Evolutionary conservation across 2,329 filamentous ascomycete species (phyloP).

Genomic region (Ophiostoma perfectum): DNA sequence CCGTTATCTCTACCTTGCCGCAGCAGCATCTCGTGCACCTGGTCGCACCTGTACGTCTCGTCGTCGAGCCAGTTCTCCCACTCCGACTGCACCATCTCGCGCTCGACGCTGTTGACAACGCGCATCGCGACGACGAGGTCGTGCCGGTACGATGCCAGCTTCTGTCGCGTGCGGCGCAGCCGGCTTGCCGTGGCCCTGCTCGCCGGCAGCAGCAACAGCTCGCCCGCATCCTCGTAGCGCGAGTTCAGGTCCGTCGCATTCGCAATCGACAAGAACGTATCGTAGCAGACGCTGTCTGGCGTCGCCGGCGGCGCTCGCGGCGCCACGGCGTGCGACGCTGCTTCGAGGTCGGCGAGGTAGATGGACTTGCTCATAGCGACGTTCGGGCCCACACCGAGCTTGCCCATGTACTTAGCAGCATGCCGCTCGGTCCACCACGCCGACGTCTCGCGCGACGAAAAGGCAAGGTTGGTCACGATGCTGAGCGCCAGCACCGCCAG

Average conservation of each 20-base stretch:
- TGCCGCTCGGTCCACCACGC: conserved; percentile 82
- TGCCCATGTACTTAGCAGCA: conserved; percentile 73
- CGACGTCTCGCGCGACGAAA: conserved; percentile 66
- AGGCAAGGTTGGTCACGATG: conserved; percentile 64
- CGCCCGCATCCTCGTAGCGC: conserved; percentile 49
- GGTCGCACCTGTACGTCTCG: conserved; percentile 70
- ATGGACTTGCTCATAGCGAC: conserved; percentile 77
- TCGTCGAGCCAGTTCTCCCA: conserved; percentile 89
- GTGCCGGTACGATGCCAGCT: conserved; percentile 77
- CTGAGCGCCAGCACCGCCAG: conserved; percentile 64
- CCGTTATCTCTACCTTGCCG: conserved; percentile 14
- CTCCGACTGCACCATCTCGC: conserved; percentile 76
- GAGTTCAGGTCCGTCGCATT: conserved; percentile 55
- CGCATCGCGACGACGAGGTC: conserved; percentile 87
- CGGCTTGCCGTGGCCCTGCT: conserved; percentile 56
- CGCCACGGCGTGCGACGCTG: conserved; percentile 42
- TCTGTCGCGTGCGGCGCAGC: conserved; percentile 73
- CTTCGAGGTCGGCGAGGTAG: conserved; percentile 74
- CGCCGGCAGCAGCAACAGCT: conserved; percentile 42
- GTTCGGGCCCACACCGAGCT: conserved; percentile 74
- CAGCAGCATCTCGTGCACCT: conserved; percentile 46
- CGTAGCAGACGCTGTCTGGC: conserved; percentile 35
- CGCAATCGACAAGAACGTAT: conserved; percentile 56
- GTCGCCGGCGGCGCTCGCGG: background rate
- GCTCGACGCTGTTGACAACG: conserved; percentile 82